Conservation (phyloP, 1,284 basidiomycete genomes). For the Schizophyllum amplum region DNA sequence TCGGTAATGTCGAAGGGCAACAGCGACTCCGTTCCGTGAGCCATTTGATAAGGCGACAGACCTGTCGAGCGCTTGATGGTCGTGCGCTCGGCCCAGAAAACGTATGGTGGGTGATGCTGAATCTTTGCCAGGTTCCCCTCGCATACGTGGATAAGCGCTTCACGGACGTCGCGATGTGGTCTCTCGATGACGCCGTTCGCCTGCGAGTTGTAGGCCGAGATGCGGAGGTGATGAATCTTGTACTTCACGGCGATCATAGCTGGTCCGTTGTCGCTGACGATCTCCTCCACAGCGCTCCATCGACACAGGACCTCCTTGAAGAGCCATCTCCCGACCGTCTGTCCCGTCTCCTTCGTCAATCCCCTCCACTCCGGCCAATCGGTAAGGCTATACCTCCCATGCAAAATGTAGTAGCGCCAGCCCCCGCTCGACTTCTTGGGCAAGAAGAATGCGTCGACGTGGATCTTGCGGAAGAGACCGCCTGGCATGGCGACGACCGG, state of each 20-base stretch:
- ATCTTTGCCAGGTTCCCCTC: conserved; percentile 20
- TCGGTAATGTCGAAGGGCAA: conserved; percentile 17
- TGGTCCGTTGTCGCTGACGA: conserved; percentile 25
- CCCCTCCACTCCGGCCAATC: conserved; percentile 19
- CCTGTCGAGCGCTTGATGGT: conserved; percentile 14
- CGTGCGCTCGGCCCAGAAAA: conserved; percentile 19
- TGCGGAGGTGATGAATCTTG: conserved; percentile 29
- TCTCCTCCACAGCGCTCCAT: conserved; percentile 18
- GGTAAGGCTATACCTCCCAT: conserved; percentile 16
- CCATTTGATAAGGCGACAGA: conserved; percentile 16
- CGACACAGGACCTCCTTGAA: conserved; percentile 16
- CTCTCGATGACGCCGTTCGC: conserved; percentile 32
- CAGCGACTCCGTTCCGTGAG: conserved; percentile 13
- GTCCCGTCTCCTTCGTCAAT: conserved; percentile 13
- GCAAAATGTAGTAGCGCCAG: conserved; percentile 20
- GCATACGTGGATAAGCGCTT: conserved; percentile 29
- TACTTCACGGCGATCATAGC: conserved; percentile 29
- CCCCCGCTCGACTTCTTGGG: conserved; percentile 18
- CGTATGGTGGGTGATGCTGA: not conserved
- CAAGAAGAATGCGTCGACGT: conserved; percentile 23
- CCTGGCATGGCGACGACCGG: conserved; percentile 22
- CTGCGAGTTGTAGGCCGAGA: conserved; percentile 36
- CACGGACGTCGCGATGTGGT: conserved; percentile 25
- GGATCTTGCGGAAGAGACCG: conserved; percentile 22
- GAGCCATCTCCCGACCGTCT: conserved; percentile 18